Conservation (phyloP, 139 green algal species). For the Mychonastes homosphaera region DNA sequence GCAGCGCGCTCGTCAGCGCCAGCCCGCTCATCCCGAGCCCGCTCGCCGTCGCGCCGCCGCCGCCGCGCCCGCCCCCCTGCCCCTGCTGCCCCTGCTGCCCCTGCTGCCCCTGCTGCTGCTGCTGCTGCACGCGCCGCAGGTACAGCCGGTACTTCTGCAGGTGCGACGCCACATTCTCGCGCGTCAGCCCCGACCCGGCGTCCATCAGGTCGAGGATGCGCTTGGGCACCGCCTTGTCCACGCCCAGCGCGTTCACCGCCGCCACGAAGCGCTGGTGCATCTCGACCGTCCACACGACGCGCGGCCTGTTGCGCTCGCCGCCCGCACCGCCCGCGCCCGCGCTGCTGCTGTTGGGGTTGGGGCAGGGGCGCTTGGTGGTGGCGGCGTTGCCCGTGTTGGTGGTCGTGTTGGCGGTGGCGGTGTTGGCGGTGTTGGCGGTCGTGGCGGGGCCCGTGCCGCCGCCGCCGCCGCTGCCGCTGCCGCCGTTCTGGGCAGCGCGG, state of each 20-base stretch:
- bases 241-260: slow-evolving; percentile 83
- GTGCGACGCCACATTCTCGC: slow-evolving; percentile 89
- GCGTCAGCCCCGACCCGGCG: slow-evolving; percentile 80
- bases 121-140: slow-evolving; percentile 61
- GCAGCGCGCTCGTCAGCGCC: neutral
- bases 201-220: slow-evolving; percentile 96
- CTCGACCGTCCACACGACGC: slow-evolving; percentile 90
- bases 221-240: slow-evolving; percentile 96
- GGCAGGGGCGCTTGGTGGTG: neutral
- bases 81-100: neutral
- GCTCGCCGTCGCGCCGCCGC: neutral
- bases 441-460: too few species aligned
- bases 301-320: slow-evolving; percentile 68
- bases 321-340: slow-evolving; percentile 20
- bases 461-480: too few species aligned
- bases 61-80: neutral
- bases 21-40: neutral
- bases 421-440: too few species aligned
- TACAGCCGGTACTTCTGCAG: slow-evolving; percentile 94
- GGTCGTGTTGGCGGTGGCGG: too few species aligned
- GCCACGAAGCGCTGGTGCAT: slow-evolving; percentile 95
- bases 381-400: too few species aligned
- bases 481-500: too few species aligned
- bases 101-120: neutral
- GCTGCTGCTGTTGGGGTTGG: neutral